Percentiles rank a stretch among this genome's conserved stretches.
These are phyloP conservation scores for Tolypocladium ovalisporum DNA, from an alignment of 2,329 filamentous ascomycete species.

Conservation along the genomic window DNA sequence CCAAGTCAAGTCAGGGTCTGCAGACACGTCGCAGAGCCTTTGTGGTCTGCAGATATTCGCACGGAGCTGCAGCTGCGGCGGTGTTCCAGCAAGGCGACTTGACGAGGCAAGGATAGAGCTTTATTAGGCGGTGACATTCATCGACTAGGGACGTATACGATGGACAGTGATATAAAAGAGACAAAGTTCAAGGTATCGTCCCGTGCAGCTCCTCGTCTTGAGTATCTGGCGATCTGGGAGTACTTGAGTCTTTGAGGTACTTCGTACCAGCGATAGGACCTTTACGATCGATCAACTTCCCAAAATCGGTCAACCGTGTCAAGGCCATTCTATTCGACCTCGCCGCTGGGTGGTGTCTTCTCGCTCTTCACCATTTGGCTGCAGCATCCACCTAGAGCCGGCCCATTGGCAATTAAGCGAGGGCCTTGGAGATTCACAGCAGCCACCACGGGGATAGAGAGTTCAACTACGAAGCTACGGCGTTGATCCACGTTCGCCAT, in stretches of 20 bases:
- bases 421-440: neutral
- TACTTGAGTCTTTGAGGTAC: neutral
- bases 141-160: neutral
- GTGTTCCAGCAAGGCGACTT: neutral
- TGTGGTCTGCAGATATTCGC: neutral
- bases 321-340: neutral
- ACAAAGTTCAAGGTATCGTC: neutral
- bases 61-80: neutral
- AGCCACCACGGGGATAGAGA: neutral
- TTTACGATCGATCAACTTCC: neutral
- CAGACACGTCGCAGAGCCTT: constrained; percentile 1
- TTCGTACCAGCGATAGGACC: neutral
- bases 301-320: neutral
- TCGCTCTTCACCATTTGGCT: neutral
- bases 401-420: neutral
- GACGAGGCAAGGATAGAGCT: neutral
- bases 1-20: neutral
- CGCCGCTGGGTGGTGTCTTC: neutral
- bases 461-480: neutral
- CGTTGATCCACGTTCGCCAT: neutral
- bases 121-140: neutral
- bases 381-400: neutral
- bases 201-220: neutral
- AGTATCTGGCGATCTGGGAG: neutral
- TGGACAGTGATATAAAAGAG: neutral